Conservation (phyloP, 2,329 filamentous ascomycete genomes). For the Cladosporium sp. region DNA sequence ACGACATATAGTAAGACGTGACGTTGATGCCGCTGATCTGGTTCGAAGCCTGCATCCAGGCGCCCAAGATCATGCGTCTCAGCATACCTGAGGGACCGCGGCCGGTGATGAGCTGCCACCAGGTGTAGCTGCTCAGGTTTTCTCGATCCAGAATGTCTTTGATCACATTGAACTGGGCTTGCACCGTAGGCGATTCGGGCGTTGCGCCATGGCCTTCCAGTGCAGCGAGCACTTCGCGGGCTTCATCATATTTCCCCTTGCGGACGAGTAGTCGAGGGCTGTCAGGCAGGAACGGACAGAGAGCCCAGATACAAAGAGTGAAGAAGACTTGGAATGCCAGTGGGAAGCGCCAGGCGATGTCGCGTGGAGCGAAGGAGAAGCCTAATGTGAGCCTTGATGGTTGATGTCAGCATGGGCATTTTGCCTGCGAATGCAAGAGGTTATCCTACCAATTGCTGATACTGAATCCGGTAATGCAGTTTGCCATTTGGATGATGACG, state of each 20-base stretch:
- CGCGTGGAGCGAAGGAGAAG: slow-evolving; percentile 34
- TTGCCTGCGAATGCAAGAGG: neutral
- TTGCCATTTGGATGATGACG: slow-evolving; percentile 49
- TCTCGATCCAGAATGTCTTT: slow-evolving; percentile 47
- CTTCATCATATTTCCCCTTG: slow-evolving; percentile 51
- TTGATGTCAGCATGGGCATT: slow-evolving; percentile 13
- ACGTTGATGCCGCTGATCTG: slow-evolving; percentile 24
- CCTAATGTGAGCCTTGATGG: slow-evolving; percentile 40
- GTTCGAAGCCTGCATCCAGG: slow-evolving; percentile 27
- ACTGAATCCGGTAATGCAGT: slow-evolving; percentile 49
- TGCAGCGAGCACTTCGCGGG: slow-evolving; percentile 41
- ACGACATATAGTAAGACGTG: slow-evolving; percentile 35
- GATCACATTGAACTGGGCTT: slow-evolving; percentile 46
- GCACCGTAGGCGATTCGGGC: slow-evolving; percentile 36
- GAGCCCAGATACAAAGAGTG: slow-evolving; percentile 39
- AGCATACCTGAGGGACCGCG: slow-evolving; percentile 8
- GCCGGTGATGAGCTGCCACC: slow-evolving; percentile 40
- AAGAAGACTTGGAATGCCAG: slow-evolving; percentile 54
- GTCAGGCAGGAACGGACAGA: slow-evolving; percentile 35
- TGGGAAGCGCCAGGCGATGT: slow-evolving; percentile 52
- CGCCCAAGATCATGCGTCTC: slow-evolving; percentile 22
- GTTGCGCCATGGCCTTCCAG: slow-evolving; percentile 44
- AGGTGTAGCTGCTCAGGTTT: slow-evolving; percentile 41
- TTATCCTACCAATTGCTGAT: slow-evolving; percentile 42
- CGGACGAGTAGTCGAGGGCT: slow-evolving; percentile 44